phyloP scores from a whole-genome alignment of 1,284 basidiomycete genomes.

The Puccinia polysora region DNA sequence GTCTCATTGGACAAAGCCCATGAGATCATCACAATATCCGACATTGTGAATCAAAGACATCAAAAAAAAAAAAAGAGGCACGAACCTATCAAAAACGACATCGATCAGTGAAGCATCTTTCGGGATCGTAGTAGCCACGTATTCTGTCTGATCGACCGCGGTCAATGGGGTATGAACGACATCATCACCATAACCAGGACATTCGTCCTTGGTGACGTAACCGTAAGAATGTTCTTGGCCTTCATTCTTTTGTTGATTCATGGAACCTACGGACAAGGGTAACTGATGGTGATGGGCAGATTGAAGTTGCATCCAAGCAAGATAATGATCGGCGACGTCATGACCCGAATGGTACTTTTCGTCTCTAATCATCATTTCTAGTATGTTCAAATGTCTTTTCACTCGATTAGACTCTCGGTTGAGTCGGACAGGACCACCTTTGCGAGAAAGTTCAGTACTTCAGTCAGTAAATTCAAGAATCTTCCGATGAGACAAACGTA shows the following conservation, averaged over 20 bases:
- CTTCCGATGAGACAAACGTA: background rate
- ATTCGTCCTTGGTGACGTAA: slow-evolving; percentile 53
- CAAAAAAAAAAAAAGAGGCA: background rate
- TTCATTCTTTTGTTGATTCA: background rate
- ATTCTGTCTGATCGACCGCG: slow-evolving; percentile 59
- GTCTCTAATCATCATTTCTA: background rate
- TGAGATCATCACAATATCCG: no score
- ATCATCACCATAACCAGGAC: slow-evolving; percentile 69
- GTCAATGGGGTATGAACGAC: slow-evolving; percentile 61
- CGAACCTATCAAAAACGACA: slow-evolving; percentile 38
- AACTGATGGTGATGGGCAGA: slow-evolving; percentile 4
- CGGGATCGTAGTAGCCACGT: slow-evolving; percentile 54
- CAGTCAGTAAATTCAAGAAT: background rate
- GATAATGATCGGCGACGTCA: slow-evolving; percentile 27
- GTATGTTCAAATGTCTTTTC: background rate
- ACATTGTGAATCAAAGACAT: background rate
- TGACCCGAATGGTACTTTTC: slow-evolving; percentile 32
- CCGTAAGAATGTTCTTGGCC: slow-evolving; percentile 40
- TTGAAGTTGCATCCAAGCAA: slow-evolving; percentile 18
- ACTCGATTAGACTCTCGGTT: background rate
- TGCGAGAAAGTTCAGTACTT: background rate
- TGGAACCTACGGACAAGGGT: background rate
- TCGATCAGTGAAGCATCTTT: slow-evolving; percentile 18
- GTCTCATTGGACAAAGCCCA: no score
- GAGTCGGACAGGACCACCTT: slow-evolving; percentile 19